A percentile compares a stretch with the other conserved stretches of the same genome.
phyloP scores from a whole-genome alignment of 208 protist genomes.

The Herpetomonas muscarum region DNA sequence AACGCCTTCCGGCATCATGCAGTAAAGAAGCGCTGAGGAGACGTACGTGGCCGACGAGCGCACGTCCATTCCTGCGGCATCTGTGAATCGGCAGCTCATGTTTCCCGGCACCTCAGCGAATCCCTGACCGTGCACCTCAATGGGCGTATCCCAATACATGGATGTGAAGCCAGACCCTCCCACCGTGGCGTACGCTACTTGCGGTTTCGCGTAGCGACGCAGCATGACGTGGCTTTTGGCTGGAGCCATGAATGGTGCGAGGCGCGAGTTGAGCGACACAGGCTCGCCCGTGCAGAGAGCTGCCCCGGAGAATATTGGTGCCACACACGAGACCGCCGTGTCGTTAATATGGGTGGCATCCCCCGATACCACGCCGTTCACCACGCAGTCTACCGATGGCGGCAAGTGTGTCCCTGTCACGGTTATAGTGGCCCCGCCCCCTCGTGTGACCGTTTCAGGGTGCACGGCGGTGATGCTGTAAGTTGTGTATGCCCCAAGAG shows the following conservation, averaged over 20 bases:
- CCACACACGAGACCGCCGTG: background rate
- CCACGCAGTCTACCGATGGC: background rate
- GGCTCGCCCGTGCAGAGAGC: background rate
- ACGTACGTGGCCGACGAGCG: constrained; percentile 8
- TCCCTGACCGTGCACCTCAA: constrained; percentile 13
- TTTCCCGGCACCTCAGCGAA: constrained; percentile 2
- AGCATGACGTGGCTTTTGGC: constrained; percentile 4
- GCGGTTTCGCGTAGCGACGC: constrained; percentile 4
- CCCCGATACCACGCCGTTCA: background rate
- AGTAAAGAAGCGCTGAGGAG: constrained; percentile 15
- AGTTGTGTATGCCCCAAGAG: background rate
- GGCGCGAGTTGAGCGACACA: background rate
- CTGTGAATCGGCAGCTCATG: constrained; percentile 19
- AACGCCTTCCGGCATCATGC: constrained; percentile 4
- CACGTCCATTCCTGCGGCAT: constrained; percentile 3
- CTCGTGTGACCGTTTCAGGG: background rate
- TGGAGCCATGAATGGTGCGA: background rate
- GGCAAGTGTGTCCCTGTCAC: background rate
- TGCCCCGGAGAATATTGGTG: background rate
- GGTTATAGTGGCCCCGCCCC: background rate
- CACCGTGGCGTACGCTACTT: constrained; percentile 1
- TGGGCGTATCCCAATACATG: background rate
- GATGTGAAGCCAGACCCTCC: constrained; percentile 11
- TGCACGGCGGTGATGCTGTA: background rate
- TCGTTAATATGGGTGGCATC: background rate